Evolutionary conservation across 768 basidiomycete genomes (phyloP).

Genomic region (Pisolithus microcarpus): DNA sequence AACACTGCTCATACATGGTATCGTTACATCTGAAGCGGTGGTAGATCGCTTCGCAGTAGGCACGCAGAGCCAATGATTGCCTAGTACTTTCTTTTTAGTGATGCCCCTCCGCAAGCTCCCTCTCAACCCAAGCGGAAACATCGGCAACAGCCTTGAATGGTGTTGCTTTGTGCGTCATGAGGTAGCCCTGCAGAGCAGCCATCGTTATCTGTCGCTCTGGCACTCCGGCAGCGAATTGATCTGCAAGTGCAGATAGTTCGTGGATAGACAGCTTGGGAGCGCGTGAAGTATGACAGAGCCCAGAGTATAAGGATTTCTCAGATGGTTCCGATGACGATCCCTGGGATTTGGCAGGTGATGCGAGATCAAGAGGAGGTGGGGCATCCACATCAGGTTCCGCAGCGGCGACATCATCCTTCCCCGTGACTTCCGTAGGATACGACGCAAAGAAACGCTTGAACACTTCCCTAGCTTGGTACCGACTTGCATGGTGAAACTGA

Average conservation of each 20-base stretch:
- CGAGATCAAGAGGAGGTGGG: conserved; percentile 14
- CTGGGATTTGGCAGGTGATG: conserved; percentile 1
- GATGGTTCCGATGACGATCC: background rate
- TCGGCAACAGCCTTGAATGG: conserved; percentile 46
- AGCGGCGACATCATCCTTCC: background rate
- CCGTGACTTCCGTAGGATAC: background rate
- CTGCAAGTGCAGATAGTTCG: conserved; percentile 42
- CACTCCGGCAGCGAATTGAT: conserved; percentile 47
- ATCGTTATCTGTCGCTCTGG: conserved; percentile 39
- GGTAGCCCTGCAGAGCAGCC: conserved; percentile 27
- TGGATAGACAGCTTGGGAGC: conserved; percentile 35
- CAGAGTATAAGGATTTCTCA: conserved; percentile 1
- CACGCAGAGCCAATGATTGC: too few species aligned
- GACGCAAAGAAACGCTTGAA: conserved; percentile 66
- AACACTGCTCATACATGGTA: too few species aligned
- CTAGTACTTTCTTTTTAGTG: too few species aligned
- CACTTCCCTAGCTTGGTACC: conserved; percentile 57
- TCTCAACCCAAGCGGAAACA: too few species aligned
- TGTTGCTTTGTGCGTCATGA: conserved; percentile 56
- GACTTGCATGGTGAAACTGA: conserved; percentile 69
- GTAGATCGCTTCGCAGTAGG: too few species aligned
- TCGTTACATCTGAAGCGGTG: too few species aligned
- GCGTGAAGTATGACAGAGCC: conserved; percentile 26
- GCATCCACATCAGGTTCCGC: background rate
- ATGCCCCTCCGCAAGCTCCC: too few species aligned